Percentiles rank a stretch among this genome's conserved stretches.
These are phyloP conservation scores for Selaginella tamariscina DNA, from an alignment of 75 land plant species.

Conservation along the genomic window DNA sequence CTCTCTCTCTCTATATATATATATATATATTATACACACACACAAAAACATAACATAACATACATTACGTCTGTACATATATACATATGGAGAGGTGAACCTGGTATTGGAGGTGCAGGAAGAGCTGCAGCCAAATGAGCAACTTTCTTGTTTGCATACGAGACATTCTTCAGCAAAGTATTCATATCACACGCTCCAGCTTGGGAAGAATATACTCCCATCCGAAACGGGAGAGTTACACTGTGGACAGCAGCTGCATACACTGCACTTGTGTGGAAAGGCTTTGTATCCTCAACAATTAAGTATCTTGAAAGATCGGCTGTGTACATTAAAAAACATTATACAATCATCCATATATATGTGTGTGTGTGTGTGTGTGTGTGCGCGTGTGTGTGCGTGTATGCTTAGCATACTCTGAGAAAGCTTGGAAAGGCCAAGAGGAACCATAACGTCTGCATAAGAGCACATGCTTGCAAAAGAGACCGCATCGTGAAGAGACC, in stretches of 20 bases:
- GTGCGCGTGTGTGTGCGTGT: slow-evolving; percentile 17
- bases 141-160: slow-evolving; percentile 50
- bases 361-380: not conserved
- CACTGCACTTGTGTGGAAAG: slow-evolving; percentile 81
- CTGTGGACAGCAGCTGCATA: slow-evolving; percentile 73
- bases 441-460: slow-evolving; percentile 40
- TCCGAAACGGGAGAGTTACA: slow-evolving; percentile 57
- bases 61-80: too few species aligned
- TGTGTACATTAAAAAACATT: slow-evolving; percentile 13
- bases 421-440: slow-evolving; percentile 52
- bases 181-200: slow-evolving; percentile 42
- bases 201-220: slow-evolving; percentile 24
- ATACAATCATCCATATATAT: not conserved
- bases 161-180: slow-evolving; percentile 35
- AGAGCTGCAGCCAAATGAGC: slow-evolving; percentile 56
- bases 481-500: slow-evolving; percentile 66
- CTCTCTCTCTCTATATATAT: too few species aligned
- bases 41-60: not conserved
- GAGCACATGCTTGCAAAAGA: slow-evolving; percentile 57
- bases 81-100: too few species aligned
- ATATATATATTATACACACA: too few species aligned
- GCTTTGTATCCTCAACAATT: slow-evolving; percentile 42
- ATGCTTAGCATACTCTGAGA: slow-evolving; percentile 15
- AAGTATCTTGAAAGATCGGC: slow-evolving; percentile 43
- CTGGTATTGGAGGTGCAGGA: slow-evolving; percentile 59